Conservation (phyloP, 2,329 filamentous ascomycete species). For the Clonostachys sp. region DNA sequence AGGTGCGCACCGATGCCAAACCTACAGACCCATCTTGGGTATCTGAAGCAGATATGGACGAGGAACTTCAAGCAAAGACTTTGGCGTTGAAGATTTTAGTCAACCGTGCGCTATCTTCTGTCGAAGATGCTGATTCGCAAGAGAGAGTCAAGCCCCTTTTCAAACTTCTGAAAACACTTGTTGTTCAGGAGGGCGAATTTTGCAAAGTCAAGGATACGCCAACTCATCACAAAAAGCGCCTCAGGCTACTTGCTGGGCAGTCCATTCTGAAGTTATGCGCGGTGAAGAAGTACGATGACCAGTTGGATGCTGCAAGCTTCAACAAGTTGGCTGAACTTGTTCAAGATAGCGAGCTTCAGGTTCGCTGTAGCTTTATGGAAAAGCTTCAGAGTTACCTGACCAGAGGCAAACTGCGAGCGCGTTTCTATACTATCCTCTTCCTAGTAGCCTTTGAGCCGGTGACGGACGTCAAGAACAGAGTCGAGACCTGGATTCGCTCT, state of each 20-base stretch:
- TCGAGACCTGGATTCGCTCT: constrained; percentile 86
- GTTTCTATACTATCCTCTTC: constrained; percentile 89
- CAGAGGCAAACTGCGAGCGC: constrained; percentile 60
- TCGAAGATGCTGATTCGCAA: constrained; percentile 42
- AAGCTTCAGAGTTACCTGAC: constrained; percentile 90
- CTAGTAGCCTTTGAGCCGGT: constrained; percentile 87
- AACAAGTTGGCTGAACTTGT: constrained; percentile 75
- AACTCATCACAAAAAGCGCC: constrained; percentile 69
- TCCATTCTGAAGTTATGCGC: constrained; percentile 80
- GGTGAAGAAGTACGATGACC: constrained; percentile 68
- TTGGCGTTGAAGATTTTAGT: constrained; percentile 82
- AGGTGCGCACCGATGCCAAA: constrained; percentile 60
- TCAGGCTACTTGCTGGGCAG: constrained; percentile 78
- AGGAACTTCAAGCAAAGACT: constrained; percentile 79
- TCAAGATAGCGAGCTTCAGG: constrained; percentile 70
- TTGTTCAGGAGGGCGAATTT: constrained; percentile 74
- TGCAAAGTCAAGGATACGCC: constrained; percentile 74
- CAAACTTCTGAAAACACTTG: constrained; percentile 71
- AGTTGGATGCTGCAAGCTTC: constrained; percentile 71
- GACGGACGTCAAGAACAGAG: constrained; percentile 64
- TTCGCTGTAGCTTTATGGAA: constrained; percentile 74
- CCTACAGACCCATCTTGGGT: constrained; percentile 62
- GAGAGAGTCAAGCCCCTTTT: constrained; percentile 65
- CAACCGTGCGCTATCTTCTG: constrained; percentile 69
- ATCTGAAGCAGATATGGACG: constrained; percentile 62